Evolutionary conservation across 2,329 filamentous ascomycete species (phyloP).

Genomic region (Neocucurbitaria cava): DNA sequence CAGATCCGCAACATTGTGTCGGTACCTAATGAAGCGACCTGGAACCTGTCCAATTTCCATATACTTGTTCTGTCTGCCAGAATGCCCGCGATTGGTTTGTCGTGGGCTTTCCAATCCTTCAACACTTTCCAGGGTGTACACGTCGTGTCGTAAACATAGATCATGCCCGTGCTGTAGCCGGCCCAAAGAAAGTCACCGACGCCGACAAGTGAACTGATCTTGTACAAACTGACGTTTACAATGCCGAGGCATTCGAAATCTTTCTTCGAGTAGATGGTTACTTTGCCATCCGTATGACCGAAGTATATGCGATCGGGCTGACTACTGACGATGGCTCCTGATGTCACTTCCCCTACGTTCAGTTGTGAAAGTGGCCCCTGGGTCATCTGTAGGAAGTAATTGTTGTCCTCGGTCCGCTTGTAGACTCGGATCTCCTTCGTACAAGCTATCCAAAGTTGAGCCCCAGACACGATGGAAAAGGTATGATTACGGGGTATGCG

Average conservation of each 20-base stretch:
- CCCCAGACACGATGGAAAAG: constrained; percentile 86
- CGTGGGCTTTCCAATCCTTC: constrained; percentile 95
- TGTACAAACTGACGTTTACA: constrained; percentile 89
- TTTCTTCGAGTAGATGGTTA: constrained; percentile 85
- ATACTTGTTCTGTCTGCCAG: constrained; percentile 80
- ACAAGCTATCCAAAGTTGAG: constrained; percentile 84
- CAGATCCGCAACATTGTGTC: constrained; percentile 86
- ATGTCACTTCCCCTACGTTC: constrained; percentile 84
- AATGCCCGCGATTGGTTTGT: constrained; percentile 79
- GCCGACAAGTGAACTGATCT: constrained; percentile 86
- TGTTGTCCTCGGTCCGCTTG: constrained; percentile 72
- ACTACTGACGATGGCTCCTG: constrained; percentile 76
- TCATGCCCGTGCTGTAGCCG: constrained; percentile 90
- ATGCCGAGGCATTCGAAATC: constrained; percentile 81
- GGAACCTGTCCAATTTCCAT: constrained; percentile 82
- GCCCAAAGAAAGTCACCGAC: constrained; percentile 89
- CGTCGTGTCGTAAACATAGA: constrained; percentile 88
- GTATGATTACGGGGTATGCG: constrained; percentile 81
- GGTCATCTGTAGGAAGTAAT: constrained; percentile 76
- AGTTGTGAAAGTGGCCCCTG: constrained; percentile 73
- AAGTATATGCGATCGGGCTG: constrained; percentile 84
- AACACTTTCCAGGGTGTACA: constrained; percentile 85
- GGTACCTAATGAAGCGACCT: constrained; percentile 85
- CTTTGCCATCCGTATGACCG: constrained; percentile 90
- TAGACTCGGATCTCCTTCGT: constrained; percentile 90